Evolutionary conservation across 192 early-diverging fungal genomes (phyloP).

Genomic region (Backusella tuberculispora): DNA sequence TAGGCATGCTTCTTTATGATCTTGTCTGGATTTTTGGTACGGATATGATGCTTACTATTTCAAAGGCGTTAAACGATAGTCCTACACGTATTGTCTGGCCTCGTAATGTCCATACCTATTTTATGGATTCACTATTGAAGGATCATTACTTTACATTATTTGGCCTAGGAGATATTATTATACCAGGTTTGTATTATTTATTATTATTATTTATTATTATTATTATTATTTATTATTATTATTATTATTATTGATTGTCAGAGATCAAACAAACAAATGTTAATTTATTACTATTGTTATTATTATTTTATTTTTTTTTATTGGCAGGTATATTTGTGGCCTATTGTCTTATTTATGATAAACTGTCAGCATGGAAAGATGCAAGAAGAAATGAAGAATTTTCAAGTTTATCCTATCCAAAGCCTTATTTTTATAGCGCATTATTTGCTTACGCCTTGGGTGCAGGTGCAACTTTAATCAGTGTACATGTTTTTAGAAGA

Average conservation of each 20-base stretch:
- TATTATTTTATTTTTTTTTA: too few relatives aligned
- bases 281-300: not conserved
- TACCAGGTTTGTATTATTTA: conserved; percentile 69
- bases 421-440: conserved; percentile 12
- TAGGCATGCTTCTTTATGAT: conserved; percentile 92
- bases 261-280: not conserved
- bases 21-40: conserved; percentile 99
- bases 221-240: not conserved
- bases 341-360: conserved; percentile 13
- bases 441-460: conserved; percentile 10
- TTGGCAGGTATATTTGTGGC: conserved; percentile 15
- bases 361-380: conserved; percentile 5
- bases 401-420: not conserved
- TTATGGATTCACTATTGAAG: conserved; percentile 45
- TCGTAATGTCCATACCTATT: conserved; percentile 58
- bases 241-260: not conserved
- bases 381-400: not conserved
- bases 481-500: not conserved
- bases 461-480: not conserved
- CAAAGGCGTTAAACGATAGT: conserved; percentile 85
- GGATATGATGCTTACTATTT: conserved; percentile 96
- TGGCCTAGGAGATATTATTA: conserved; percentile 94
- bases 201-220: not conserved
- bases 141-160: conserved; percentile 83
- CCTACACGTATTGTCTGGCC: conserved; percentile 95